A percentile compares a stretch with the other conserved stretches of the same genome.
Conservation (phyloP, 1,284 basidiomycete species). For the Cryptococcus sp. region DNA sequence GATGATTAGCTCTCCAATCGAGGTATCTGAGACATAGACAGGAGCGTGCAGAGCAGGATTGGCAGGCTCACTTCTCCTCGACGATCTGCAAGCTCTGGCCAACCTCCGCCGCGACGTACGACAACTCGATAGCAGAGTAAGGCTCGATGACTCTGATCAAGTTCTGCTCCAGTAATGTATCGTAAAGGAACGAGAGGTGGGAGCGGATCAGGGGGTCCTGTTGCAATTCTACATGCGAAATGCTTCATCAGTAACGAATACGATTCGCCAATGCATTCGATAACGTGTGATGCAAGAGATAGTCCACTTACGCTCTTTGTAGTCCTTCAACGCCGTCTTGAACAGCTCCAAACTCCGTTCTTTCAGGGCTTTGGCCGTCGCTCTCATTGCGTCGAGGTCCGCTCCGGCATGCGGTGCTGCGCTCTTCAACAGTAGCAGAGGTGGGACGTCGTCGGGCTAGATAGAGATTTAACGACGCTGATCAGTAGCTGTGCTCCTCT, state of each 20-base stretch:
- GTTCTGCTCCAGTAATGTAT: conserved; percentile 94
- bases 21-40: too few species aligned
- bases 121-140: conserved; percentile 87
- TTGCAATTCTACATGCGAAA: conserved; percentile 68
- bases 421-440: conserved; percentile 81
- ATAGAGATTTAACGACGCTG: too few species aligned
- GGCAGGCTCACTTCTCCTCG: conserved; percentile 76
- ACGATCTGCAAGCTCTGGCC: conserved; percentile 89
- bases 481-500: background rate
- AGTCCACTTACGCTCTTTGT: conserved; percentile 69
- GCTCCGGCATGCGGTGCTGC: conserved; percentile 75
- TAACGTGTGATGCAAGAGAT: background rate
- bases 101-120: conserved; percentile 84
- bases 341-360: conserved; percentile 86
- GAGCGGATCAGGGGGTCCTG: conserved; percentile 92
- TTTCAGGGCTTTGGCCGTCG: conserved; percentile 89
- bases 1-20: too few species aligned
- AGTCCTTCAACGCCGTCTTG: conserved; percentile 81
- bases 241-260: background rate
- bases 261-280: background rate
- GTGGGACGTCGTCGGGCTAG: conserved; percentile 88
- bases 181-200: conserved; percentile 89
- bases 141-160: conserved; percentile 92
- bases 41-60: too few species aligned
- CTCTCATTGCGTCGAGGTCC: conserved; percentile 93